Evolutionary conservation across 495 filamentous ascomycete species (phyloP).

Genomic region (Aspergillus saccharolyticus): DNA sequence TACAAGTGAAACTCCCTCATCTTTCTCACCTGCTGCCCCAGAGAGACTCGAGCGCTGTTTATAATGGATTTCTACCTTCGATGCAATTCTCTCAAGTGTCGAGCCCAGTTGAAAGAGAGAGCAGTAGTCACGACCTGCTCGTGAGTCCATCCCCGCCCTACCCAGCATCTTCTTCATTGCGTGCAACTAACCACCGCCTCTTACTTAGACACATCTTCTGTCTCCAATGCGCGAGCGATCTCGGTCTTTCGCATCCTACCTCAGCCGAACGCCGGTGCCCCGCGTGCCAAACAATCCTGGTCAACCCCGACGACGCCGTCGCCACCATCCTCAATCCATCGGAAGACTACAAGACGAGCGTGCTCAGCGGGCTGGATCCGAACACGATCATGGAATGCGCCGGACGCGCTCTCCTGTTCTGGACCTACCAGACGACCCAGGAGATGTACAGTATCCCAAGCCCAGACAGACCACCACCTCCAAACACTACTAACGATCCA

Average conservation of each 20-base stretch:
- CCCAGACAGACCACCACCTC: background rate
- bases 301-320: constrained; percentile 73
- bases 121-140: constrained; percentile 92
- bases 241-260: constrained; percentile 58
- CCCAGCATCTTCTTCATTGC: background rate
- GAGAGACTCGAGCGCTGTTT: background rate
- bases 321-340: constrained; percentile 72
- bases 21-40: background rate
- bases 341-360: constrained; percentile 91
- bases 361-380: constrained; percentile 79
- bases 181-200: background rate
- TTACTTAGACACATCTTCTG: constrained; percentile 80
- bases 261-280: constrained; percentile 63
- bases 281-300: constrained; percentile 68
- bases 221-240: constrained; percentile 61
- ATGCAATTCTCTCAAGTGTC: constrained; percentile 82
- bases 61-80: constrained; percentile 67
- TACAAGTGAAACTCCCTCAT: too few relatives aligned
- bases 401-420: constrained; percentile 77
- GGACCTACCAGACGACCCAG: constrained; percentile 86
- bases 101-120: constrained; percentile 62
- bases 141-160: constrained; percentile 36
- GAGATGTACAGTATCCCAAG: constrained; percentile 60
- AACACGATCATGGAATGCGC: constrained; percentile 87
- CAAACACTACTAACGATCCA: constrained; percentile 12